phyloP scores from a whole-genome alignment of 352 stramenopile species.

The Pythium vanterpoolii region DNA sequence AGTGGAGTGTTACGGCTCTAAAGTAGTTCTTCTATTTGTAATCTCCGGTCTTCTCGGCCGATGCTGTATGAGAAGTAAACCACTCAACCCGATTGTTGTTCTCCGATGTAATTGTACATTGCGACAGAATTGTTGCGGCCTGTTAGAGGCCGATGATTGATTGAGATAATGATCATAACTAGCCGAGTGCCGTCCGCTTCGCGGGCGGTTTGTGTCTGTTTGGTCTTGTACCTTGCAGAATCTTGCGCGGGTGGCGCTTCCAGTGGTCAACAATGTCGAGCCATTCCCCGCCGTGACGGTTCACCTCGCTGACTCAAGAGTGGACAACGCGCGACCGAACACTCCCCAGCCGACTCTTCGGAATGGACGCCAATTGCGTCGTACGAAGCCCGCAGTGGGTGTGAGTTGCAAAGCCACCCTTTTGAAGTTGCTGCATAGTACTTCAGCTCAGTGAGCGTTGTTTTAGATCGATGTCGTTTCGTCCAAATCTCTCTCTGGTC shows the following conservation, averaged over 20 bases:
- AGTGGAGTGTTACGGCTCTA: background rate
- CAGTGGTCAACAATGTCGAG: constrained; percentile 27
- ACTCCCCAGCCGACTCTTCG: constrained; percentile 9
- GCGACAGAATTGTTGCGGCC: constrained; percentile 17
- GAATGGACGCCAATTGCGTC: constrained; percentile 23
- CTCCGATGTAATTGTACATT: constrained; percentile 15
- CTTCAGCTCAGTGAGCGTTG: constrained; percentile 1
- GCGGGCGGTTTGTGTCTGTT: too few species aligned
- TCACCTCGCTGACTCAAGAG: constrained; percentile 24
- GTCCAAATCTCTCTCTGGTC: constrained; percentile 7
- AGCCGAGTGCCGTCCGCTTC: too few species aligned
- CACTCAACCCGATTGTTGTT: constrained; percentile 1
- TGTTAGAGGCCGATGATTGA: constrained; percentile 4
- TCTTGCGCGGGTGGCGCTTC: constrained; percentile 23
- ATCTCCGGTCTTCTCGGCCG: background rate
- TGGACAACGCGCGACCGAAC: constrained; percentile 20
- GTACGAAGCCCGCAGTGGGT: background rate
- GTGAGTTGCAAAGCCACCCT: background rate
- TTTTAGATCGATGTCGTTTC: constrained; percentile 2
- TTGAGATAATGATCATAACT: too few species aligned
- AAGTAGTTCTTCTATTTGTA: constrained; percentile 9
- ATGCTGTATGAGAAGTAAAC: background rate
- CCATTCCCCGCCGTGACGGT: constrained; percentile 19
- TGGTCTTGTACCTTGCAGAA: too few species aligned
- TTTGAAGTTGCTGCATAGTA: constrained; percentile 2